Conservation (phyloP, 164 flowering plant species). For the Vitis labrusca region DNA sequence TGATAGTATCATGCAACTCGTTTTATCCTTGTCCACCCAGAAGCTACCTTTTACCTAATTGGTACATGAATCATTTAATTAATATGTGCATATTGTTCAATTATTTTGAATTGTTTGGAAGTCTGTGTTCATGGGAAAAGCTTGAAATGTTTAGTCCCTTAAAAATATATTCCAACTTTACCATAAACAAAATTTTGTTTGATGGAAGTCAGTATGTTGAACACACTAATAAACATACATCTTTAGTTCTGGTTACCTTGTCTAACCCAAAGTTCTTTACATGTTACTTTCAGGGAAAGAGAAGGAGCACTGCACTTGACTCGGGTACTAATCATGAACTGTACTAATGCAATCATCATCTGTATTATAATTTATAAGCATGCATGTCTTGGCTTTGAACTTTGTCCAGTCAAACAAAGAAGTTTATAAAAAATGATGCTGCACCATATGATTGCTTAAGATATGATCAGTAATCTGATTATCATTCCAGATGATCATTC, state of each 20-base stretch:
- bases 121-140: too few relatives aligned
- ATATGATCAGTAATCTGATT: constrained; percentile 6
- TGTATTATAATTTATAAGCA: constrained; percentile 4
- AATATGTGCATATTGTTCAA: too few relatives aligned
- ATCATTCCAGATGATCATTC: constrained; percentile 20
- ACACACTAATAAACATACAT: not conserved
- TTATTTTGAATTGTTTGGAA: too few relatives aligned
- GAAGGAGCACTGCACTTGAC: not conserved
- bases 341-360: constrained; percentile 4
- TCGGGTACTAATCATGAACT: constrained; percentile 17
- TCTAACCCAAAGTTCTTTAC: constrained; percentile 1
- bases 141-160: too few relatives aligned
- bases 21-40: too few relatives aligned
- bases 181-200: too few relatives aligned
- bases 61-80: too few relatives aligned
- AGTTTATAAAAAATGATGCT: constrained; percentile 2
- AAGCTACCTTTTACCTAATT: too few relatives aligned
- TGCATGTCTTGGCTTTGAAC: constrained; percentile 2
- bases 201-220: too few relatives aligned
- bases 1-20: too few relatives aligned
- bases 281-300: constrained; percentile 1
- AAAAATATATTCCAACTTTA: too few relatives aligned
- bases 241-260: not conserved
- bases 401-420: constrained; percentile 16
- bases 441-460: constrained; percentile 23